Evolutionary conservation across 768 basidiomycete genomes (phyloP).

Genomic region (Obba rivulosa): DNA sequence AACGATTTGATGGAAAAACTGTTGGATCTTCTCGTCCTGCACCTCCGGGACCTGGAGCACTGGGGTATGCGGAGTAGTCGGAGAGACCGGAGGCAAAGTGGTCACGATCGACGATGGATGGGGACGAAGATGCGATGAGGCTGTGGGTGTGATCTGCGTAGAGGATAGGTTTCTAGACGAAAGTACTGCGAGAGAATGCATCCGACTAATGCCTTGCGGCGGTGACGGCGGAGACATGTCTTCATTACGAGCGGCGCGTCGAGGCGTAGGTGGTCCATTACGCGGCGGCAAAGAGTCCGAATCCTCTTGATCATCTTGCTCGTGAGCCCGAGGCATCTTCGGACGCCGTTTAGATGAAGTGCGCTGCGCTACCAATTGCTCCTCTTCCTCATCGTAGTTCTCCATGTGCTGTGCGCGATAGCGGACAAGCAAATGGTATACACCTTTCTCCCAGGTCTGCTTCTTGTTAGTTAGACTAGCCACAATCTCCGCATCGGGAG

Average conservation of each 20-base stretch:
- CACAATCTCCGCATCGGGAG: conserved; percentile 67
- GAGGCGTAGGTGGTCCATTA: conserved; percentile 56
- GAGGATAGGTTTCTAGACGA: not conserved
- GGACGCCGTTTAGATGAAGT: conserved; percentile 31
- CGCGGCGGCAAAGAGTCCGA: conserved; percentile 40
- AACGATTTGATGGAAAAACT: conserved; percentile 83
- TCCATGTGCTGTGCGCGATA: conserved; percentile 76
- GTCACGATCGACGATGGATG: conserved; percentile 5
- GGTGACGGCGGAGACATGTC: conserved; percentile 13
- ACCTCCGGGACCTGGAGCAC: conserved; percentile 51
- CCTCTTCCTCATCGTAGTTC: conserved; percentile 69
- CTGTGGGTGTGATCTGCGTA: not conserved
- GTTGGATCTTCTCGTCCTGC: conserved; percentile 70
- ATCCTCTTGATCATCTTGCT: conserved; percentile 8
- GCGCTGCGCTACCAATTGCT: conserved; percentile 29
- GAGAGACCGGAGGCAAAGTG: not conserved
- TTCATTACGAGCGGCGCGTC: conserved; percentile 39
- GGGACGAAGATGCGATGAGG: conserved; percentile 1
- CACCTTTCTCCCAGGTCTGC: conserved; percentile 92
- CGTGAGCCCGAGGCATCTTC: conserved; percentile 27
- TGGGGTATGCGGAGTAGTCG: not conserved
- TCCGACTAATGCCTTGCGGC: conserved; percentile 10
- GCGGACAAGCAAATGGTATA: conserved; percentile 84
- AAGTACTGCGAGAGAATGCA: conserved; percentile 11
- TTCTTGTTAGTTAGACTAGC: conserved; percentile 58